Percentiles rank a stretch among this genome's conserved stretches.
Evolutionary conservation across 1,284 basidiomycete genomes (phyloP).

Genomic region (Athelia psychrophila): DNA sequence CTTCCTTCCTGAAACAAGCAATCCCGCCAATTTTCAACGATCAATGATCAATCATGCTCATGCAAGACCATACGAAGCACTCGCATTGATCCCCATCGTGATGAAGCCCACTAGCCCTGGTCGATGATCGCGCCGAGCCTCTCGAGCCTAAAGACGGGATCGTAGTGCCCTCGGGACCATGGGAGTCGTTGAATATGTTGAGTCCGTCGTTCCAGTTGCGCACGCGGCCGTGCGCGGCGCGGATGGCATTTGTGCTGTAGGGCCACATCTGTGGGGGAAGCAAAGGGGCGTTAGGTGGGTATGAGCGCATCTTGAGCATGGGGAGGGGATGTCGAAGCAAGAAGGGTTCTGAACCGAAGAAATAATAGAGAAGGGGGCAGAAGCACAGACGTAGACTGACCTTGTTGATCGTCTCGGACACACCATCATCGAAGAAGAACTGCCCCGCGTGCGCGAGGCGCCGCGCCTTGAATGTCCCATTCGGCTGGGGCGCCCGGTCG

Average conservation of each 20-base stretch:
- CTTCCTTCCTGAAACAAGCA: no score
- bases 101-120: not conserved
- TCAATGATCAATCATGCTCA: no score
- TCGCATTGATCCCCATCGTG: no score
- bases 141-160: not conserved
- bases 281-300: no score
- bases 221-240: conserved; percentile 39
- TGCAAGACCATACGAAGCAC: no score
- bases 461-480: conserved; percentile 44
- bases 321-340: not conserved
- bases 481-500: conserved; percentile 28
- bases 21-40: no score
- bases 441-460: no score
- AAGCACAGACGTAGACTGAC: conserved; percentile 13
- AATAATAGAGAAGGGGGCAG: not conserved
- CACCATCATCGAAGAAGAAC: conserved; percentile 63
- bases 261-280: conserved; percentile 47
- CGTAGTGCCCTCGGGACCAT: not conserved
- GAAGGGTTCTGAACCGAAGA: not conserved
- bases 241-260: conserved; percentile 44
- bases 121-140: not conserved
- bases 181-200: conserved; percentile 46
- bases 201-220: conserved; percentile 47
- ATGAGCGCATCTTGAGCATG: not conserved
- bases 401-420: conserved; percentile 47